Percentiles rank a stretch among this genome's conserved stretches.
phyloP scores from a whole-genome alignment of 2,329 filamentous ascomycete species.

The Aspergillus sp. region DNA sequence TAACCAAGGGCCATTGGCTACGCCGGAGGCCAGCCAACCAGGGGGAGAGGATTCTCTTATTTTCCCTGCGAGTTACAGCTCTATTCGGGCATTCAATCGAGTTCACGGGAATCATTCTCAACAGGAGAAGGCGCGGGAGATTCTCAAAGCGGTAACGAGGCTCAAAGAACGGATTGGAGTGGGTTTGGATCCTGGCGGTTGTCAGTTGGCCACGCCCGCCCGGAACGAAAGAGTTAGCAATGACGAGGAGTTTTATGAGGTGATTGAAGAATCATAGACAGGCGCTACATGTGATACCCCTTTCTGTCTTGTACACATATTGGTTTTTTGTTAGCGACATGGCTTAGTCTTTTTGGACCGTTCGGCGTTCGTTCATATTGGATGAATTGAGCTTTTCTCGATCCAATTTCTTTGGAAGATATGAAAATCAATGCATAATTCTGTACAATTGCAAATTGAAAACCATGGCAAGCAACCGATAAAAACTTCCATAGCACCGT shows the following conservation, averaged over 20 bases:
- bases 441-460: not conserved
- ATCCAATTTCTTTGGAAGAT: not conserved
- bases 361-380: too few species aligned
- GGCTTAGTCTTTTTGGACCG: too few species aligned
- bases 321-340: not conserved
- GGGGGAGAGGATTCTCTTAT: constrained; percentile 29
- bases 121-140: constrained; percentile 43
- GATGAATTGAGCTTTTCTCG: too few species aligned
- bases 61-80: constrained; percentile 28
- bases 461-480: too few species aligned
- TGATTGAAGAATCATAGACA: constrained; percentile 10
- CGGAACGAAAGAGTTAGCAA: constrained; percentile 47
- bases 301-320: not conserved
- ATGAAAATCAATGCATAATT: not conserved
- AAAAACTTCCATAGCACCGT: too few species aligned
- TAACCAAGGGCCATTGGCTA: constrained; percentile 32
- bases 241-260: constrained; percentile 44
- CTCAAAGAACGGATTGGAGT: constrained; percentile 50
- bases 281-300: constrained; percentile 1
- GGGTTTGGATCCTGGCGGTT: constrained; percentile 50
- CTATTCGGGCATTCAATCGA: constrained; percentile 37
- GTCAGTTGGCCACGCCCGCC: constrained; percentile 49
- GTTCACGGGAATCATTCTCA: constrained; percentile 38
- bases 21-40: constrained; percentile 34
- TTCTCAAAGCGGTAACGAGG: constrained; percentile 41